Evolutionary conservation across 1,284 basidiomycete genomes (phyloP), one percentile per base, ranked within the genome.

Genomic region (Stygiomarasmius scandens): DNA sequence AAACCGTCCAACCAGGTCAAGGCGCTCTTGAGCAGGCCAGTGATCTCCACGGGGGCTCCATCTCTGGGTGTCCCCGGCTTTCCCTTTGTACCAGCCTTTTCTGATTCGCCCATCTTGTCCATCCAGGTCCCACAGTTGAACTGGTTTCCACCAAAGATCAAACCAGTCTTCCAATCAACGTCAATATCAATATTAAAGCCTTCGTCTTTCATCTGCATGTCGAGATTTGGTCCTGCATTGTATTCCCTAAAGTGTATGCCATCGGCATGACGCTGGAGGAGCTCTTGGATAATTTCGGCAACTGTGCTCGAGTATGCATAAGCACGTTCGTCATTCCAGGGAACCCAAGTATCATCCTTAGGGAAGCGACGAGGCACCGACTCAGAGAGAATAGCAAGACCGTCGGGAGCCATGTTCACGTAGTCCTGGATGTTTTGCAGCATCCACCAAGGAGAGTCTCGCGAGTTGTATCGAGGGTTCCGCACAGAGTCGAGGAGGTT

Each of bases 361-460:
- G 96, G 96, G 81, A 99, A 99, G 25, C 96, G 87, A 23, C 96
- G 85, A 70, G 89, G 93, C 56, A 98, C 89, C 2, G 80, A 76
- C 67, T 96, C 95, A 1, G 85, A 79, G 43, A 99, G 83, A 56
- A 99, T 83, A 0, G 86, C 77, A 34, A 92, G 71, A 2, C 97
- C 96, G 61, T 94, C 89, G 0, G 96, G 94, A 1, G 92, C 93
- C 74, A 85, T 89, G 58, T 78, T 79, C 41, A 86, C 88, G 71
- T 98, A 98, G 73, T 98, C 95, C 69, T 98, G 96, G 57, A 98
- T 96, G 68, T 93, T 97, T 71, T 99, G 96, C 57, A 98, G 74
- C 90, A 98, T 97, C 93, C 95, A 99, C 96, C 95, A 97, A 25
- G 94, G 93, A 5, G 91, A 92, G 68, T 95, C 93, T 47, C 94